Conservation (phyloP, 441 rosid species). For the Corymbia calophylla region DNA sequence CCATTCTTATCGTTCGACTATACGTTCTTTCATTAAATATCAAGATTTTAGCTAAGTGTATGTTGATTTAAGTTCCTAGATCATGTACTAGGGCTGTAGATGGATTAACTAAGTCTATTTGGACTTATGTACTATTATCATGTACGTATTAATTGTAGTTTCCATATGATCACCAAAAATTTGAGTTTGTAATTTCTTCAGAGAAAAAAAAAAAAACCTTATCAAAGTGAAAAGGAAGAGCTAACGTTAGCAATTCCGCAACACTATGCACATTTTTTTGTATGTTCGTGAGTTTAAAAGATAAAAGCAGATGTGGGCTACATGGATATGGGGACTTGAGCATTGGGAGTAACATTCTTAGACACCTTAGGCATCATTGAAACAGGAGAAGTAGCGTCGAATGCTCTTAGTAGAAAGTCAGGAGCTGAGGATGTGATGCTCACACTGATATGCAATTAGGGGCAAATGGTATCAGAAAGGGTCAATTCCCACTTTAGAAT, state of each 20-base stretch:
- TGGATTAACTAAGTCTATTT: neutral
- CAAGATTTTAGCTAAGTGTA: neutral
- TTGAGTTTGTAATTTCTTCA: neutral
- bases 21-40: neutral
- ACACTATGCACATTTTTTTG: neutral
- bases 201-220: neutral
- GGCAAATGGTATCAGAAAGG: fast-evolving
- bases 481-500: neutral
- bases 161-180: neutral
- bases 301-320: neutral
- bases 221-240: neutral
- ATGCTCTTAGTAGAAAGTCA: neutral
- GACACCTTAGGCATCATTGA: neutral
- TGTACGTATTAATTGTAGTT: neutral
- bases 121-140: neutral
- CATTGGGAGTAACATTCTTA: neutral
- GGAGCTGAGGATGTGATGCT: neutral
- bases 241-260: neutral
- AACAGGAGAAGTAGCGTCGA: neutral
- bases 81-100: neutral
- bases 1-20: neutral
- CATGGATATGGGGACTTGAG: neutral
- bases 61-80: neutral
- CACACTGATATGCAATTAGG: neutral
- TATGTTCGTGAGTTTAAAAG: neutral